Evolutionary conservation across 495 filamentous ascomycete genomes (phyloP).

Genomic region (Tuber microsphaerosporum): DNA sequence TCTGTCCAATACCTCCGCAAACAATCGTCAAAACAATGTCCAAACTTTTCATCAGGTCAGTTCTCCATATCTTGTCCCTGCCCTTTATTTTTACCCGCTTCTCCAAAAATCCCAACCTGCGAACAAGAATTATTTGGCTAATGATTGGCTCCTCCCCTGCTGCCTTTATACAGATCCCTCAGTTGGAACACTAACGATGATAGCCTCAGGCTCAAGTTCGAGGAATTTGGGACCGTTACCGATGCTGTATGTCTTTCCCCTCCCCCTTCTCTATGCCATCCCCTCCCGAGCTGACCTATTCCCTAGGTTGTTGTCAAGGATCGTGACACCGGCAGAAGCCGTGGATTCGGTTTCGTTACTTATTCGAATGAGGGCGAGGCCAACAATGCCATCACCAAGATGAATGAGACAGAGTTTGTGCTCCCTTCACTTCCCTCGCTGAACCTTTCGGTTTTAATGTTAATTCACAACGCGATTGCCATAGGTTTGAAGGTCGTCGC

Average conservation of each 20-base stretch:
- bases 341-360: conserved; percentile 93
- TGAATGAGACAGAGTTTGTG: conserved; percentile 88
- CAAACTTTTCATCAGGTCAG: conserved; percentile 33
- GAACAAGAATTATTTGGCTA: not conserved
- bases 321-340: conserved; percentile 85
- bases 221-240: conserved; percentile 74
- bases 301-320: conserved; percentile 89
- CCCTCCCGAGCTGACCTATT: not conserved
- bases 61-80: conserved; percentile 1
- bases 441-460: not conserved
- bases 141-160: not conserved
- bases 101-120: not conserved
- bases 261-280: not conserved
- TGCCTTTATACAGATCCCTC: conserved; percentile 15
- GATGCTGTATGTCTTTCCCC: conserved; percentile 67
- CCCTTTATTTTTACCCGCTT: not conserved
- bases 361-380: conserved; percentile 63
- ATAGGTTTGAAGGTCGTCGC: conserved; percentile 84
- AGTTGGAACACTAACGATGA: conserved; percentile 82
- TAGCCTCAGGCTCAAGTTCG: conserved; percentile 73
- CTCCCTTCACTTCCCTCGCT: conserved; percentile 4
- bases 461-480: not conserved
- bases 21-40: conserved; percentile 18
- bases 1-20: conserved; percentile 7
- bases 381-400: conserved; percentile 64